Base-by-base conservation (phyloP, 2,329 filamentous ascomycete species). In the Periconia sp. region DNA sequence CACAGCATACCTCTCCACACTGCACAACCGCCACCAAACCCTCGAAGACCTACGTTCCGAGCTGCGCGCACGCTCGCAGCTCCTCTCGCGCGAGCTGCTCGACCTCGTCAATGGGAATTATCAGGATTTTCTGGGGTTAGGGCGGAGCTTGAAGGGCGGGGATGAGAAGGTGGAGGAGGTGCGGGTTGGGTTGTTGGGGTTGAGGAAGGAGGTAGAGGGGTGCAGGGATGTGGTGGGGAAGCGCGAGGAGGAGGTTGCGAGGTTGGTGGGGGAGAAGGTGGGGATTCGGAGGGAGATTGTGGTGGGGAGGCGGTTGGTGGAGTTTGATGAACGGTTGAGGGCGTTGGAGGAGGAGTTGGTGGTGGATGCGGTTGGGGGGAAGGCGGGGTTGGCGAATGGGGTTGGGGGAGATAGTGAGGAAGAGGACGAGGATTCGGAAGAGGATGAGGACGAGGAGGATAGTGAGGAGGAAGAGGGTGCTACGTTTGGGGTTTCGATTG, bases 41-140 rank as follows among this genome's bases (percentile, higher is more conserved):
- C 89, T 99, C 45, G 92, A 96, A 71, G 94, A 99, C 72, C 81
- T 99, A 31, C 90, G 93, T 35, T 78, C 87, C 6, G 95, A 99
- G 68, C 81, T 99, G 15, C 87, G 92, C 43, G 85, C 92, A 54
- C 83, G 95, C 49, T 90, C 87, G 62, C 85, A 90, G 62, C 82
- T 88, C 18, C 87, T 99, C 56, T 90, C 87, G 66, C 85, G 88
- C 58, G 94, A 99, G 76, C 82, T 99, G 2, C 81, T 99, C 17
- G 93, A 97, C 76, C 84, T 99, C 8, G 94, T 99, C 61, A 99
- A 99, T 70, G 84, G 88, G 48, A 96, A 99, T 74, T 97, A 99
- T 72, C 88, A 91, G 45, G 89, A 93, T 53, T 99, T 99, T 64
- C 76, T 99, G 5, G 87, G 87, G 0, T 77, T 99, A 0, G 95